Conservation (phyloP, 2,329 filamentous ascomycete genomes). For the Arthroderma sp. region DNA sequence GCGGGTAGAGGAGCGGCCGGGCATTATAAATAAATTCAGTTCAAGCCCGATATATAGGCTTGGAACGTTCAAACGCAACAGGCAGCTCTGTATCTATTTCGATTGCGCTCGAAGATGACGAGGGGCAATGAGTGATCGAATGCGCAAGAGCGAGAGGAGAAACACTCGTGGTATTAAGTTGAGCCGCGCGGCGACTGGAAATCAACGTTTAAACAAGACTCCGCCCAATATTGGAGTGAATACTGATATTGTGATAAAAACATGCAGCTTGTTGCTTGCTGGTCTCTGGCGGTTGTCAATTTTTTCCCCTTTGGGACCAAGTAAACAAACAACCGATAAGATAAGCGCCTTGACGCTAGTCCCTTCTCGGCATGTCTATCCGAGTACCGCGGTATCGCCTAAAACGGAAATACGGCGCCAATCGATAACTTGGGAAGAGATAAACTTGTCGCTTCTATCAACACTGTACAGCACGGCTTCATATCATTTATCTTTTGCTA, state of each 20-base stretch:
- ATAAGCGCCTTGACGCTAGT: slow-evolving; percentile 3
- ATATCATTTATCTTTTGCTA: neutral
- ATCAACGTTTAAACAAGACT: neutral
- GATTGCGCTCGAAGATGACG: neutral
- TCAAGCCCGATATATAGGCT: neutral
- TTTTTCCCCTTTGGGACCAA: slow-evolving; percentile 1
- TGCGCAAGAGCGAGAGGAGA: neutral
- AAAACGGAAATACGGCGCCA: neutral
- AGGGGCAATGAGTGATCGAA: neutral
- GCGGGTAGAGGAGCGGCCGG: slow-evolving; percentile 28
- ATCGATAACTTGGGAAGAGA: neutral
- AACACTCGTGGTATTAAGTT: neutral
- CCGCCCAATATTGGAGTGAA: neutral
- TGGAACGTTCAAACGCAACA: neutral
- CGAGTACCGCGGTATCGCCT: neutral
- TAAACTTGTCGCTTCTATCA: neutral
- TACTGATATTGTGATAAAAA: neutral
- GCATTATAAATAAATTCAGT: slow-evolving; percentile 23
- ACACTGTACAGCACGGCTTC: neutral
- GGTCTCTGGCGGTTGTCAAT: neutral
- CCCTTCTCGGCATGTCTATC: neutral
- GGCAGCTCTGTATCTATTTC: neutral
- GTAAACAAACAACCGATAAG: slow-evolving; percentile 6
- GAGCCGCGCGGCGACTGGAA: neutral
- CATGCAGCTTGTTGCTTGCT: neutral